Conservation (phyloP, 1,284 basidiomycete genomes). For the Pseudozyma sp. region DNA sequence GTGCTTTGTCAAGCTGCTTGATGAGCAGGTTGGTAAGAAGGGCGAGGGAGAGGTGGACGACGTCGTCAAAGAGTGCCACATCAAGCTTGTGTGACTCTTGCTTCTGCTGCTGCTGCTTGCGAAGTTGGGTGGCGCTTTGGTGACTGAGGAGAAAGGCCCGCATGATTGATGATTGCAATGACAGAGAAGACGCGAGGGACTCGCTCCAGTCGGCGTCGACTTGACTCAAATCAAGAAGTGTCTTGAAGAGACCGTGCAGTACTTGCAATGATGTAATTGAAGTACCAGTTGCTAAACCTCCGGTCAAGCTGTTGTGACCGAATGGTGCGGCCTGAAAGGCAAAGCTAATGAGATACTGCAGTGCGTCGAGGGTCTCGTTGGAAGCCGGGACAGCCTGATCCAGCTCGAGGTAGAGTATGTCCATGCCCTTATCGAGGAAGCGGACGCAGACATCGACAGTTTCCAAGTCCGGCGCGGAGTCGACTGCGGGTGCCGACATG, state of each 20-base stretch:
- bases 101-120: slow-evolving; percentile 5
- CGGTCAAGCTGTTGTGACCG: background rate
- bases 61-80: slow-evolving; percentile 30
- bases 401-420: slow-evolving; percentile 38
- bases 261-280: slow-evolving; percentile 33
- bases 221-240: slow-evolving; percentile 44
- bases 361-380: slow-evolving; percentile 14
- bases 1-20: slow-evolving; percentile 43
- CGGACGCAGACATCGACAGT: slow-evolving; percentile 42
- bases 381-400: slow-evolving; percentile 29
- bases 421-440: slow-evolving; percentile 46
- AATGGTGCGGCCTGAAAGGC: slow-evolving; percentile 32
- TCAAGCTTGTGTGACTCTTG: slow-evolving; percentile 1
- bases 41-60: slow-evolving; percentile 46
- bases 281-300: background rate
- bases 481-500: slow-evolving; percentile 13
- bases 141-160: slow-evolving; percentile 34
- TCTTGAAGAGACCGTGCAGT: slow-evolving; percentile 40
- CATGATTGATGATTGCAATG: slow-evolving; percentile 17
- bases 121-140: slow-evolving; percentile 14
- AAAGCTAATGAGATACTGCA: slow-evolving; percentile 28
- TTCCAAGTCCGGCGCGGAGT: slow-evolving; percentile 37
- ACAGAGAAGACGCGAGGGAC: slow-evolving; percentile 25
- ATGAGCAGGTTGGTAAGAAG: slow-evolving; percentile 46
- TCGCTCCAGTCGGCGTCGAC: slow-evolving; percentile 48